Evolutionary conservation across 2,329 filamentous ascomycete genomes (phyloP), one percentile per base, ranked within the genome.

Genomic region (Colletotrichum nymphaeae): DNA sequence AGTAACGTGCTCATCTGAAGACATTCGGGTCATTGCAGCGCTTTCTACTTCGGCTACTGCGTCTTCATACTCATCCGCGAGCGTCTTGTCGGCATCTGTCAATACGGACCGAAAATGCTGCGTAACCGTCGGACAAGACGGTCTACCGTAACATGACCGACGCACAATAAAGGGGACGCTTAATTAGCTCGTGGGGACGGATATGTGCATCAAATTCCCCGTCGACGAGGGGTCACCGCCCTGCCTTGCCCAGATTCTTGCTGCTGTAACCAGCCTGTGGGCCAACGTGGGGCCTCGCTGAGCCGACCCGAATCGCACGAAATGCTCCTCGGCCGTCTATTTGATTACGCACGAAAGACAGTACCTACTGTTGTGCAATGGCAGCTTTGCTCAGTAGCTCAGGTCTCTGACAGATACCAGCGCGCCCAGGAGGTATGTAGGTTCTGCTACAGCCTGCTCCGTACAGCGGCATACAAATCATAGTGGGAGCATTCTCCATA

Each of bases 151-250:
- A 26, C 67, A 53, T 60, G 60, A 37, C 60, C 46, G 67, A 73
- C 60, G 67, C 71, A 66, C 71, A 37, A 66, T 60, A 66, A 70
- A 70, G 60, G 71, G 62, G 71, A 73, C 59, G 67, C 67, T 70
- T 71, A 62, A 73, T 73, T 71, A 71, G 67, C 60, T 66, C 67
- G 67, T 70, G 71, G 71, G 67, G 70, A 65, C 67, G 70, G 70
- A 73, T 73, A 70, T 73, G 60, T 62, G 67, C 71, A 65, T 65
- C 59, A 56, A 73, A 71, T 73, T 73, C 67, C 67, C 71, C 71
- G 66, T 72, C 26, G 55, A 69, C 67, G 62, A 73, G 71, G 55
- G 52, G 60, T 52, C 67, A 52, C 55, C 55, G 70, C 67, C 70
- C 52, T 63, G 70, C 67, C 70, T 30, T 65, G 60, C 22, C 28